Percentiles rank a stretch among this genome's conserved stretches.
Conservation (phyloP, 75 land plant genomes). For the Selaginella tamariscina region DNA sequence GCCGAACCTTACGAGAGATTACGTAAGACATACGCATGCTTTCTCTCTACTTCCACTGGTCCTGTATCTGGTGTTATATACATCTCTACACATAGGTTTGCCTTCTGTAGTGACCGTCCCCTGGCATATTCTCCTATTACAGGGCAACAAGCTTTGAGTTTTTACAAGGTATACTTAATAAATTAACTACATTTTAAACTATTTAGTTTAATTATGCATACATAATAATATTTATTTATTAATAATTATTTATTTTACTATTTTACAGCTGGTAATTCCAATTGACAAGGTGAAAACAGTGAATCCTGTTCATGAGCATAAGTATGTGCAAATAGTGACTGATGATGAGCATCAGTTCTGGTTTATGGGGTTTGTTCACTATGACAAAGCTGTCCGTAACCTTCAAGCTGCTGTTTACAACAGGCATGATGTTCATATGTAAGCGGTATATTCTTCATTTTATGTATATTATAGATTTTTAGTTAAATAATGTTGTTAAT, state of each 20-base stretch:
- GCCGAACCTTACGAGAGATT: constrained; percentile 48
- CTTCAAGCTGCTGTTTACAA: constrained; percentile 20
- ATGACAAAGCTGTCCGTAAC: constrained; percentile 40
- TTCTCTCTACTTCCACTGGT: constrained; percentile 75
- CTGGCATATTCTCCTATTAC: constrained; percentile 43
- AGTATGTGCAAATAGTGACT: too few species aligned
- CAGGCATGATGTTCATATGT: too few species aligned
- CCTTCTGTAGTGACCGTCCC: constrained; percentile 74
- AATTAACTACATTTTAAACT: not conserved
- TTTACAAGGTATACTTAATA: constrained; percentile 50
- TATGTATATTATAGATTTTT: too few species aligned
- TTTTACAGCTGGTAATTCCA: constrained; percentile 40
- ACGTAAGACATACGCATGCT: constrained; percentile 52
- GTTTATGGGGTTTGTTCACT: constrained; percentile 74
- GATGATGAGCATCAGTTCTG: constrained; percentile 67
- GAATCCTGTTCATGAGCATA: constrained; percentile 32
- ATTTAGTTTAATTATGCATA: not conserved
- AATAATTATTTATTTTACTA: not conserved
- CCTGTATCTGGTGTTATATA: constrained; percentile 63
- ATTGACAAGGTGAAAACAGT: constrained; percentile 30
- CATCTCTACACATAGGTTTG: constrained; percentile 46
- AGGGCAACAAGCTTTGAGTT: constrained; percentile 52
- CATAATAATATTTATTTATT: not conserved
- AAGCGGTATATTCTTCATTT: too few species aligned
- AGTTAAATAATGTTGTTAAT: too few species aligned